Evolutionary conservation across 805 yeast genomes (phyloP).

Genomic region (Candida hispaniensis): DNA sequence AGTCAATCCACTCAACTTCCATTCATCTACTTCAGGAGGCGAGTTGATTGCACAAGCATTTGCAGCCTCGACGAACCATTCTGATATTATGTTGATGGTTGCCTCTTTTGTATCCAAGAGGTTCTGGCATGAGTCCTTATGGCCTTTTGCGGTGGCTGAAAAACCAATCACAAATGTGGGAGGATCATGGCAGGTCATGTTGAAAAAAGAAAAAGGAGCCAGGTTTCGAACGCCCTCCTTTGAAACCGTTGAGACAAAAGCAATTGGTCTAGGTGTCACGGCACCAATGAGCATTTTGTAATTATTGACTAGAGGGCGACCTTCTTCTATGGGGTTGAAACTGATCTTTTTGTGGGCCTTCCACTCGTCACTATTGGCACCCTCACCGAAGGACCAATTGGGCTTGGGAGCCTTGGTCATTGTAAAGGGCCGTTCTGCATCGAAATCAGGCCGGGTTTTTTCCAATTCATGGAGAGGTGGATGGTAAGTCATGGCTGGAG

Average conservation of each 20-base stretch:
- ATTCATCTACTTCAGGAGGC: constrained; percentile 44
- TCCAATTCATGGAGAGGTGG: constrained; percentile 23
- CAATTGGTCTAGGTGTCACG: constrained; percentile 51
- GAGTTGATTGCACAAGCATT: constrained; percentile 39
- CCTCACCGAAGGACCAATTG: constrained; percentile 39
- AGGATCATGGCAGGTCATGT: constrained; percentile 41
- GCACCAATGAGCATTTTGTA: constrained; percentile 44
- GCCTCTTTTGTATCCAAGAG: constrained; percentile 42
- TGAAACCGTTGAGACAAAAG: constrained; percentile 41
- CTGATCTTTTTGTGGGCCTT: constrained; percentile 35
- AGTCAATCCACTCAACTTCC: constrained; percentile 45
- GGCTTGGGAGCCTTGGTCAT: constrained; percentile 27
- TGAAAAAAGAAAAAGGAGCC: constrained; percentile 53
- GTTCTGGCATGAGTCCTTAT: constrained; percentile 44
- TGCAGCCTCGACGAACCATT: constrained; percentile 58
- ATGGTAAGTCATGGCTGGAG: constrained; percentile 3
- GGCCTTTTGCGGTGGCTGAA: constrained; percentile 30
- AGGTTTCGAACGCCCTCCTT: constrained; percentile 38
- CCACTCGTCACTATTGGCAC: constrained; percentile 39
- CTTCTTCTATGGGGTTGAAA: constrained; percentile 39
- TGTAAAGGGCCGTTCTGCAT: constrained; percentile 18
- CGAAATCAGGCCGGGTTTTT: constrained; percentile 22
- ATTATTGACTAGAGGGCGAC: constrained; percentile 35
- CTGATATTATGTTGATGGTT: constrained; percentile 47
- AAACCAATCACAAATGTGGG: constrained; percentile 47